These are phyloP conservation scores for Scortechinia acanthostroma DNA, from an alignment of 2,329 filamentous ascomycete species.

Conservation along the genomic window DNA sequence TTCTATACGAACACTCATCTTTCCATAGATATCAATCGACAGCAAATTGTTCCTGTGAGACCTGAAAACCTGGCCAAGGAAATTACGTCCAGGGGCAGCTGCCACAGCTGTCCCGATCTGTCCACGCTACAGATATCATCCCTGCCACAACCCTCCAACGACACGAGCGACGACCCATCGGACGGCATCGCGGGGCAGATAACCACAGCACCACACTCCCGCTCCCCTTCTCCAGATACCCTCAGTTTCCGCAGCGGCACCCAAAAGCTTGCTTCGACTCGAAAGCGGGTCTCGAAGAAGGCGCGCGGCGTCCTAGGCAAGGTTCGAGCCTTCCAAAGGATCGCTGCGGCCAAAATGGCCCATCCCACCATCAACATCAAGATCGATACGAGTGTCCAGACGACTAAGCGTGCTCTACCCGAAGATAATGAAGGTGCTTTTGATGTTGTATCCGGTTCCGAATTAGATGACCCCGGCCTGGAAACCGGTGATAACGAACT, in stretches of 20 bases:
- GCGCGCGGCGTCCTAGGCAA: conserved; percentile 1
- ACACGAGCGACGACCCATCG: background rate
- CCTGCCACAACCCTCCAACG: background rate
- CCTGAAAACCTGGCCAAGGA: background rate
- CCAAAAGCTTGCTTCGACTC: background rate
- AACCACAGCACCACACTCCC: background rate
- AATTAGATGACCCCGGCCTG: background rate
- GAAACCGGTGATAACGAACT: background rate
- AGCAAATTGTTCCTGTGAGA: too few species aligned
- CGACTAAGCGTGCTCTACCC: background rate
- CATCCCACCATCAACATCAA: conserved; percentile 2
- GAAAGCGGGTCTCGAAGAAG: background rate
- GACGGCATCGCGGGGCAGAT: background rate
- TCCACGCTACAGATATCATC: background rate
- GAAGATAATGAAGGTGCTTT: background rate
- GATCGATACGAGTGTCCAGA: background rate
- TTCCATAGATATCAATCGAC: too few species aligned
- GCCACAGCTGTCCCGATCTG: conserved; percentile 2
- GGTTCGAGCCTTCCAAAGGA: background rate
- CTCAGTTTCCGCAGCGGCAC: background rate
- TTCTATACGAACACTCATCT: too few species aligned
- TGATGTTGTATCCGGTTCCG: background rate
- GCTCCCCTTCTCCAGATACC: background rate
- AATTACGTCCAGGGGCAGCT: background rate
- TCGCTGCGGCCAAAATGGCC: conserved; percentile 1